A percentile compares a stretch with the other conserved stretches of the same genome.
phyloP scores from a whole-genome alignment of 306 rosid genomes.

The Cucumis melo region DNA sequence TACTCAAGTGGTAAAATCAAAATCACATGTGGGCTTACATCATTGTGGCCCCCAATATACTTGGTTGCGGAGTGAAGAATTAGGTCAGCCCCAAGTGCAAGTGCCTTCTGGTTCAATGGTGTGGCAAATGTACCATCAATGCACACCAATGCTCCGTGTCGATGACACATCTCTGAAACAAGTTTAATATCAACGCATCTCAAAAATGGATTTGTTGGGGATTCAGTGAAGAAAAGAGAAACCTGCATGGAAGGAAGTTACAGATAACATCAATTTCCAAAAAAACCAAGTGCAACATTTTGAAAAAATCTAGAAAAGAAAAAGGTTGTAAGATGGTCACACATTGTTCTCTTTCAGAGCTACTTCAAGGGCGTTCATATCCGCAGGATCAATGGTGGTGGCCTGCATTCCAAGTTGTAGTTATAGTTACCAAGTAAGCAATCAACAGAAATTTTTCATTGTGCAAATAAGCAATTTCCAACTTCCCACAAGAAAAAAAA shows the following conservation, averaged over 20 bases:
- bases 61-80: constrained; percentile 78
- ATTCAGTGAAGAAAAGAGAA: constrained; percentile 84
- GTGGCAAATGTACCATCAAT: constrained; percentile 97
- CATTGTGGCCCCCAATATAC: constrained; percentile 89
- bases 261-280: background rate
- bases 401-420: constrained; percentile 34
- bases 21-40: constrained; percentile 34
- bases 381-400: constrained; percentile 83
- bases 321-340: constrained; percentile 18
- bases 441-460: background rate
- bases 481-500: background rate
- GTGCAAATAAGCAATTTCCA: background rate
- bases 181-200: constrained; percentile 87
- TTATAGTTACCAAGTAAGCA: constrained; percentile 7
- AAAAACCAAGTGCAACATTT: background rate
- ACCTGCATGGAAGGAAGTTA: constrained; percentile 38
- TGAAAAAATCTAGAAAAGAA: background rate
- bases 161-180: constrained; percentile 86
- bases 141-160: constrained; percentile 72
- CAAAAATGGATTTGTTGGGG: constrained; percentile 94
- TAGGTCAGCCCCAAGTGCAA: constrained; percentile 86
- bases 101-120: constrained; percentile 86
- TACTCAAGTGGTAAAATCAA: background rate
- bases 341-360: constrained; percentile 70
- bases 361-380: constrained; percentile 47